phyloP scores from a whole-genome alignment of 192 early-diverging fungal species.

The Linnemannia elongata region DNA sequence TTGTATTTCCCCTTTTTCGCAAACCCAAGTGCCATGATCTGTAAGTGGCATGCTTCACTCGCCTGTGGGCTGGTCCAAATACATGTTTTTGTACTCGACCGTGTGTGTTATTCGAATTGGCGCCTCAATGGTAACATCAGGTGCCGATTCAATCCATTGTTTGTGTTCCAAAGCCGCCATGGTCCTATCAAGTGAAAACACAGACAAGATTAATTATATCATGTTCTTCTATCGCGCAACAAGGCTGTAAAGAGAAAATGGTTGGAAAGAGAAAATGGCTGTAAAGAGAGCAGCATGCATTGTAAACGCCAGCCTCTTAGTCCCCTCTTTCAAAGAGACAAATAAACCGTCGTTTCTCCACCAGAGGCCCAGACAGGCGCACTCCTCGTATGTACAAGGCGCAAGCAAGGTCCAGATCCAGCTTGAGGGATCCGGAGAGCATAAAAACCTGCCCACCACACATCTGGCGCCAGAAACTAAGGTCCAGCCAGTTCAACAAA shows the following conservation, averaged over 20 bases:
- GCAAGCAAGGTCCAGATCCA: slow-evolving; percentile 31
- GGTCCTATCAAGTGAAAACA: slow-evolving; percentile 17
- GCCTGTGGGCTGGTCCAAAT: no score
- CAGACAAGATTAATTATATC: slow-evolving; percentile 17
- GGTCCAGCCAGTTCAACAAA: slow-evolving; percentile 12
- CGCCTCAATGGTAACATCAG: slow-evolving; percentile 20
- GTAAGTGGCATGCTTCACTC: no score
- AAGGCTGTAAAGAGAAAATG: slow-evolving; percentile 5
- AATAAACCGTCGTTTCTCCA: slow-evolving; percentile 4
- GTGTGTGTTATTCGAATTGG: no score
- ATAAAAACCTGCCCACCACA: slow-evolving; percentile 24
- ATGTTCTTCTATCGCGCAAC: slow-evolving; percentile 11
- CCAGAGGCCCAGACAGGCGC: slow-evolving; percentile 8
- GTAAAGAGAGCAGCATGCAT: slow-evolving; percentile 27
- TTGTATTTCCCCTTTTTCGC: no score
- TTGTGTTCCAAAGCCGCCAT: slow-evolving; percentile 23
- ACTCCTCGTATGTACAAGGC: slow-evolving; percentile 20
- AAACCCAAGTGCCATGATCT: no score
- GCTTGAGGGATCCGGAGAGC: slow-evolving; percentile 22
- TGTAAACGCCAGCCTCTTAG: slow-evolving; percentile 20
- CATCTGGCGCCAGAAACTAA: slow-evolving; percentile 25
- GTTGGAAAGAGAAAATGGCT: slow-evolving; percentile 10
- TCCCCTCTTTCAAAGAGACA: slow-evolving; percentile 24
- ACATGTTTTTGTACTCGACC: no score
- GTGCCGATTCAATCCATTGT: slow-evolving; percentile 13